phyloP scores from a whole-genome alignment of 2,329 filamentous ascomycete species.

The Dactylellina leptospora region DNA sequence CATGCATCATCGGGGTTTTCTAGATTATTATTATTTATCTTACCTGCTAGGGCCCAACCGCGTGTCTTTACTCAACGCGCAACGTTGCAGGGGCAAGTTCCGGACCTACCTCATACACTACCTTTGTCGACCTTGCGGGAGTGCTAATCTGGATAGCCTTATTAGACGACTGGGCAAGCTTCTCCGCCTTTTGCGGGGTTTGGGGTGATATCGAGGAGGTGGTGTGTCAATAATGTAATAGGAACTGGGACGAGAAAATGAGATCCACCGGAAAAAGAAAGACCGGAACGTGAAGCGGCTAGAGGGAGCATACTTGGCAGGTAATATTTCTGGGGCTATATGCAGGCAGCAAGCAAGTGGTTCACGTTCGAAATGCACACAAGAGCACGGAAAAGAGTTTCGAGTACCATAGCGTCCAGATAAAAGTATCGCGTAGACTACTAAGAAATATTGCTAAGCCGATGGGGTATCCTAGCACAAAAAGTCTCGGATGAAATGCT shows the following conservation, averaged over 20 bases:
- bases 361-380: conserved; percentile 21
- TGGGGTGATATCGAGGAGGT: conserved; percentile 38
- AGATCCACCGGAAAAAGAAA: conserved; percentile 53
- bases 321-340: conserved; percentile 45
- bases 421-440: background rate
- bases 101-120: conserved; percentile 21
- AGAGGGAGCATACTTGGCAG: conserved; percentile 52
- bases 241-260: conserved; percentile 31
- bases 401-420: conserved; percentile 14
- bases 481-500: conserved; percentile 39
- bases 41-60: too few relatives aligned
- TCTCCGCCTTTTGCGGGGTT: conserved; percentile 54
- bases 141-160: conserved; percentile 47
- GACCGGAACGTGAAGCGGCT: conserved; percentile 41
- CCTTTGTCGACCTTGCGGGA: conserved; percentile 31
- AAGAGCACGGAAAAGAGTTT: background rate
- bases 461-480: too few relatives aligned
- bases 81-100: conserved; percentile 6
- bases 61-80: background rate
- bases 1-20: too few relatives aligned
- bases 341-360: conserved; percentile 38
- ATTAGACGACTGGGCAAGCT: conserved; percentile 53
- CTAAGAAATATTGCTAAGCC: too few relatives aligned
- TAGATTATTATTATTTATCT: too few relatives aligned
- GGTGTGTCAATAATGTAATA: conserved; percentile 49